These are phyloP conservation scores for Chlamydomonas sp. DNA, from an alignment of 139 green algal species.

Conservation along the genomic window DNA sequence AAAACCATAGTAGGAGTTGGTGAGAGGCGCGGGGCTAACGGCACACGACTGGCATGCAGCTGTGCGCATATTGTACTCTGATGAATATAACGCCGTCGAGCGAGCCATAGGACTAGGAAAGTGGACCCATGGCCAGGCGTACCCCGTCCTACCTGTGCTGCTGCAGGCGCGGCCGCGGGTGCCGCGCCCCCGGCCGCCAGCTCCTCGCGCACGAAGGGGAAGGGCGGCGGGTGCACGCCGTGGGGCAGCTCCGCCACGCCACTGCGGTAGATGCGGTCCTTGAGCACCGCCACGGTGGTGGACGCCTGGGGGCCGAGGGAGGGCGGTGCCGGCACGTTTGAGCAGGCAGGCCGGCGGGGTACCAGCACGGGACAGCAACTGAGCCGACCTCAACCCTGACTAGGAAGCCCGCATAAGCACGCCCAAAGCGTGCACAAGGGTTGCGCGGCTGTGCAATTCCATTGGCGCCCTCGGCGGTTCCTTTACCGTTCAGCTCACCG, in stretches of 20 bases:
- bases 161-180: background rate
- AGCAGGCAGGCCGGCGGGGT: no score
- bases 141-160: background rate
- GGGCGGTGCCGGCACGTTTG: no score
- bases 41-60: background rate
- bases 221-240: conserved; percentile 62
- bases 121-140: background rate
- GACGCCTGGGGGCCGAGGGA: conserved; percentile 44
- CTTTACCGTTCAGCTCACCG: background rate
- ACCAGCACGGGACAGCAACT: no score
- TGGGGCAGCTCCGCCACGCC: conserved; percentile 40
- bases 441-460: no score
- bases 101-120: background rate
- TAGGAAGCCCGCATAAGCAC: no score
- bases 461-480: no score
- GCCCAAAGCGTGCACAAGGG: no score
- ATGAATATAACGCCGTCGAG: background rate
- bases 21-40: background rate
- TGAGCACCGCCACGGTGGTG: conserved; percentile 72
- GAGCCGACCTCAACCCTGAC: background rate
- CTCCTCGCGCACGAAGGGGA: conserved; percentile 76
- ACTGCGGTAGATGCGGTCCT: conserved; percentile 88
- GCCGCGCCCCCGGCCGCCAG: conserved; percentile 23
- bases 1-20: background rate
- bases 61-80: background rate